Base-by-base conservation (phyloP, 306 rosid species). In the Adenanthera pavonina region DNA sequence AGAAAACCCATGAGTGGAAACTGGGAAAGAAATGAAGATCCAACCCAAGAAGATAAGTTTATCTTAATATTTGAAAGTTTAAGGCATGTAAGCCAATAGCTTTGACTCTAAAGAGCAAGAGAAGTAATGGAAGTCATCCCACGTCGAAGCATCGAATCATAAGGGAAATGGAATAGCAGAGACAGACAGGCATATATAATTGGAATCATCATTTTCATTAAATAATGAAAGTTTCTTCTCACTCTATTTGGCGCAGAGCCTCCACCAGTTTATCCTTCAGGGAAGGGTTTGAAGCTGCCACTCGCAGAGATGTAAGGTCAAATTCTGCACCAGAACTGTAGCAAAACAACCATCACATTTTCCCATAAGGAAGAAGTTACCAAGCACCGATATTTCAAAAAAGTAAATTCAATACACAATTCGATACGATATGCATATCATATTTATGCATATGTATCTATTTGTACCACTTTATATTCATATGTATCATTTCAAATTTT, bases 271-370 rank as follows among this genome's bases (percentile, higher is more conserved):
- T 93, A 84, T 89, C 90, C 91, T 89, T 95, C 43, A 95, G 82
- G 74, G 51, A 84, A 80, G 93, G 92, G 84, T 93, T 95, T 52
- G 99, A 95, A 80, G 99, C 97, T 69, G 97, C 98, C 20, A 92
- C 93, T 78, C 97, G 88, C 83, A 78, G 97, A 69, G 97, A 59
- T 81, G 97, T 88, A 79, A 95, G 82, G 88, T 89, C 94, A 86
- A 95, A 91, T n/a, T 88, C 97, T 78, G 88, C 86, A 68, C 99
- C 99, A 69, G 96, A 92, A 83, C 99, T 95, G 93, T 86, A 64
- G 76, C 85, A 83, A 84, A 77, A 49, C 59, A 60, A 77, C 75
- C 89, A 86, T 61, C 57, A 80, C 79, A 78, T 74, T 71, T 56
- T 43, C 43, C 46, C 33, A 6, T 35, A 48, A 62, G 65, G 7